phyloP scores from a whole-genome alignment of 2,329 filamentous ascomycete species.

The Trichoderma sp. region DNA sequence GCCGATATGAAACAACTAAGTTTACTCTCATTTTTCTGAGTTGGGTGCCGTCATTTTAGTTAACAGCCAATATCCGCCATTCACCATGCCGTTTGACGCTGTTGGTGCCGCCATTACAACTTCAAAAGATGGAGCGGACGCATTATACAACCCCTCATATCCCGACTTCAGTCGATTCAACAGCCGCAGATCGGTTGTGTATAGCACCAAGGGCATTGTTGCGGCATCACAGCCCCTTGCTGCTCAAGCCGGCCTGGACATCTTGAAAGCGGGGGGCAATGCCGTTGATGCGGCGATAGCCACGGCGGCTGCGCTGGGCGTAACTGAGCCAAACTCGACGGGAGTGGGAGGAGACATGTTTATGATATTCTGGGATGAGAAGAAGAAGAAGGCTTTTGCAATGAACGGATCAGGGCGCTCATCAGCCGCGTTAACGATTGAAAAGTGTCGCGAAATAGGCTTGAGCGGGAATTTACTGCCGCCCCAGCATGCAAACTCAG shows the following conservation, averaged over 20 bases:
- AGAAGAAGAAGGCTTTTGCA: conserved; percentile 2
- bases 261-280: conserved; percentile 24
- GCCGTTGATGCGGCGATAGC: conserved; percentile 23
- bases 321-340: conserved; percentile 20
- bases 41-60: background rate
- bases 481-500: conserved; percentile 10
- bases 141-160: conserved; percentile 8
- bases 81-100: conserved; percentile 20
- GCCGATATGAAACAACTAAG: background rate
- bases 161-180: conserved; percentile 17
- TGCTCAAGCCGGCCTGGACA: conserved; percentile 18
- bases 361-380: conserved; percentile 21
- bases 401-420: conserved; percentile 22
- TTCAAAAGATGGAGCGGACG: background rate
- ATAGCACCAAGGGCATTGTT: conserved; percentile 23
- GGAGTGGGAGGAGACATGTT: conserved; percentile 25
- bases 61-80: background rate
- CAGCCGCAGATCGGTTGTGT: conserved; percentile 21
- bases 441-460: conserved; percentile 17
- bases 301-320: conserved; percentile 23
- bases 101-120: background rate
- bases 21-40: background rate
- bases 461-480: conserved; percentile 10
- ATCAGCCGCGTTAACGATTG: conserved; percentile 1
- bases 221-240: conserved; percentile 20